phyloP scores from a whole-genome alignment of 768 basidiomycete genomes.

The Rhizopogon sp. region DNA sequence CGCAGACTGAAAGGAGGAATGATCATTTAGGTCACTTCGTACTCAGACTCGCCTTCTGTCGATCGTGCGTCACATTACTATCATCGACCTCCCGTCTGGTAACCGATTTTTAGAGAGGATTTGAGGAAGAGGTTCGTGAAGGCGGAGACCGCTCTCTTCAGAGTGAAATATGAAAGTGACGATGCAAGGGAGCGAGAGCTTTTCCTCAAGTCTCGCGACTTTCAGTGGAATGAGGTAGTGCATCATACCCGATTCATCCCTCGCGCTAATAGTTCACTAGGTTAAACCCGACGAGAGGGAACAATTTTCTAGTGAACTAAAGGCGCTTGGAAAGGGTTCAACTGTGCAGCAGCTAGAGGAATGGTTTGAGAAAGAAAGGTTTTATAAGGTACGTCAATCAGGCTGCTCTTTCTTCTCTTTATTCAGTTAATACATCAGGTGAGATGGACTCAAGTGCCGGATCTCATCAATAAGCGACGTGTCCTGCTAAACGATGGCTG shows the following conservation, averaged over 20 bases:
- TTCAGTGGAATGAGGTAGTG: conserved; percentile 60
- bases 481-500: conserved; percentile 76
- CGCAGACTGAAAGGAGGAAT: conserved; percentile 63
- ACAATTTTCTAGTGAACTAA: conserved; percentile 42
- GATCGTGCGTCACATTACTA: conserved; percentile 63
- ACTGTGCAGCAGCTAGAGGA: neutral
- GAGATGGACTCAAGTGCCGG: conserved; percentile 93
- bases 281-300: conserved; percentile 56
- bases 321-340: conserved; percentile 22
- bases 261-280: conserved; percentile 27
- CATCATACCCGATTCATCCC: neutral
- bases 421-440: conserved; percentile 47
- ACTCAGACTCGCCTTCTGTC: conserved; percentile 89
- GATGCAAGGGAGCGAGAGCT: conserved; percentile 47
- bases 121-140: conserved; percentile 83
- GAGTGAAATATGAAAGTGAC: conserved; percentile 70
- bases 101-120: conserved; percentile 62
- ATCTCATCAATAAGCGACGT: conserved; percentile 77
- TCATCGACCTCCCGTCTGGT: neutral
- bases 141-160: conserved; percentile 83
- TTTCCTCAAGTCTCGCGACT: conserved; percentile 64
- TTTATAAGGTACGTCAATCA: conserved; percentile 61
- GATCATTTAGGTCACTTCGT: conserved; percentile 95
- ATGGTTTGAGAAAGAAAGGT: conserved; percentile 21
- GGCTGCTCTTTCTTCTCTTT: neutral